Evolutionary conservation across 164 flowering plant species (phyloP), one percentile per base, ranked within the genome.

Genomic region (Chloranthus sessilifolius): DNA sequence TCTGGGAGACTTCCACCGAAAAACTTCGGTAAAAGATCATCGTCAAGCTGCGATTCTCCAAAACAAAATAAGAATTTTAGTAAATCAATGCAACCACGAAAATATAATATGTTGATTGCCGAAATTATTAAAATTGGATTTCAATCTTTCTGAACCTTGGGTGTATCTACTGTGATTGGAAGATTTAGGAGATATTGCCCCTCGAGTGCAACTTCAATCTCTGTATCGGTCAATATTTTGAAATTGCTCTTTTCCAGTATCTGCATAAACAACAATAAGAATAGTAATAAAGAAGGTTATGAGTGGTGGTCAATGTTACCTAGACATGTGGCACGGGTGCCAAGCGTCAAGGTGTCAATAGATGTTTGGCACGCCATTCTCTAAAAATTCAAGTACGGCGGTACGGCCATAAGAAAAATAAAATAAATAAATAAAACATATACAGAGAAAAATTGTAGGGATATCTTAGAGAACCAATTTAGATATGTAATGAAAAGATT

Each of bases 121-220:
- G 43, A 39, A 44, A 31, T 22, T 16, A 24, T n/a, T 9, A 17
- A 29, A 25, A 47, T 30, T n/a, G 24, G 20, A 44, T 28, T 30
- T 28, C 8, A 5, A 47, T 15, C 9, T 20, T 22, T 22, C 22
- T 58, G 46, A 63, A 87, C 99, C 97, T 89, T 94, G 5, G 89
- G 70, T 56, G 82, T 88, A 70, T 94, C 87, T 23, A 89, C 97
- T 10, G 63, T 54, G 52, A 94, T 89, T 5, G 97, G 99, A 73
- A 94, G 95, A 79, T 94, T 82, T 36, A 89, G 60, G 44, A 81
- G 99, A 67, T 94, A 94, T 50, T 94, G 97, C 46, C 92, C 99
- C 7, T 83, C 74, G 37, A 44, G 83, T 53, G 99, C 99, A 72
- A 79, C 66, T 3, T 84, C 88, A 57, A 85, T 71, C 66, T 87